Percentiles rank a stretch among this genome's conserved stretches.
phyloP scores from a whole-genome alignment of 352 stramenopile genomes.

The Globisporangium splendens region DNA sequence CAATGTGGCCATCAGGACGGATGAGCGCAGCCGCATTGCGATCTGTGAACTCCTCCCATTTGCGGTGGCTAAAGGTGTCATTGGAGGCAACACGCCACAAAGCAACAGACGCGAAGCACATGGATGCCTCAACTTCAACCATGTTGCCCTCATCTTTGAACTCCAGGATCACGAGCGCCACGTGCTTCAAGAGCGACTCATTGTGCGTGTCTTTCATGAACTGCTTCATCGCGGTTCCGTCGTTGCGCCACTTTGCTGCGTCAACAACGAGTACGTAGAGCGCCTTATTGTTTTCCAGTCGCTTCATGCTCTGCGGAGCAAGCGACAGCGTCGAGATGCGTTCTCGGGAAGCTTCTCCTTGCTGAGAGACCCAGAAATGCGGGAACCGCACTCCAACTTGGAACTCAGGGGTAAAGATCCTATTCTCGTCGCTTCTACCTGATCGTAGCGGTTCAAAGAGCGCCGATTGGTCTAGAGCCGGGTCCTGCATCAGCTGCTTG shows the following conservation, averaged over 20 bases:
- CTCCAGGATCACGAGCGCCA: slow-evolving; percentile 36
- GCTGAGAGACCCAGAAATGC: slow-evolving; percentile 54
- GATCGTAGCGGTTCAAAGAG: slow-evolving; percentile 26
- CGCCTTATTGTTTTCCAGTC: slow-evolving; percentile 20
- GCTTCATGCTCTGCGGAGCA: slow-evolving; percentile 13
- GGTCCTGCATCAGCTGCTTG: slow-evolving; percentile 61
- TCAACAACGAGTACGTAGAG: slow-evolving; percentile 60
- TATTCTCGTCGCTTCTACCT: slow-evolving; percentile 9
- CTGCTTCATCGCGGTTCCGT: slow-evolving; percentile 1
- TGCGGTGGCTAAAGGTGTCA: slow-evolving; percentile 16
- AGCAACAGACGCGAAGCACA: slow-evolving; percentile 28
- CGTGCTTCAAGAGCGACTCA: slow-evolving; percentile 20
- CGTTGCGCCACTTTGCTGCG: slow-evolving; percentile 14
- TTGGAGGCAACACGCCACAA: slow-evolving; percentile 24
- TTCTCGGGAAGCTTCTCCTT: background rate
- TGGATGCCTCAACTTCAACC: background rate
- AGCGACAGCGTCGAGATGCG: slow-evolving; percentile 58
- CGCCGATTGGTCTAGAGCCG: slow-evolving; percentile 44
- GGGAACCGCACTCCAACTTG: slow-evolving; percentile 57
- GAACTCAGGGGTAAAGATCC: slow-evolving; percentile 46
- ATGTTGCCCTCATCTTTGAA: slow-evolving; percentile 18
- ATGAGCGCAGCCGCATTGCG: slow-evolving; percentile 46
- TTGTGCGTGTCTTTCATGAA: background rate
- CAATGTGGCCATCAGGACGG: slow-evolving; percentile 79
- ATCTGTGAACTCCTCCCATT: slow-evolving; percentile 40